Base-by-base conservation (phyloP, 768 basidiomycete species). In the Epithele typhae region DNA sequence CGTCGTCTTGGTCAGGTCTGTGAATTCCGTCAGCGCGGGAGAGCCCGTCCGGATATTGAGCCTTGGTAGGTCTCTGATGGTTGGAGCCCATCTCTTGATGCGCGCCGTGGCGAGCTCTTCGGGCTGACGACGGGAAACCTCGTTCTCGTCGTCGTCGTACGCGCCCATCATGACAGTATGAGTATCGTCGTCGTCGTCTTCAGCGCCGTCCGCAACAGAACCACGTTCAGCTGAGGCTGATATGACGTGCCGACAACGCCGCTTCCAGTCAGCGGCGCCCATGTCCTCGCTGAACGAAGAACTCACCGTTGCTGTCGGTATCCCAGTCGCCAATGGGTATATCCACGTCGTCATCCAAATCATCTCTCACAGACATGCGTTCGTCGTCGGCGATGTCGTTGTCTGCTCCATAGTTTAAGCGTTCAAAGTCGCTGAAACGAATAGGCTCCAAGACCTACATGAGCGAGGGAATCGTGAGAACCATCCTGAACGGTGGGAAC, bases 371-470 rank as follows among this genome's bases (percentile, higher is more conserved):
- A n/a, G n/a, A n/a, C n/a, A n/a, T n/a, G n/a, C n/a, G n/a, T n/a
- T n/a, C n/a, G n/a, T n/a, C n/a, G n/a, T n/a, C n/a, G n/a, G n/a
- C n/a, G n/a, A n/a, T n/a, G n/a, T n/a, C n/a, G n/a, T n/a, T n/a
- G n/a, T n/a, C n/a, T n/a, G n/a, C n/a, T n/a, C n/a, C n/a, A n/a
- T n/a, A n/a, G n/a, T 22, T 27, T 40, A 36, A 41, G 27, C 37
- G 11, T 12, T 12, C 1, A 37, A 33, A 25, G 2, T 35, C 41
- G n/a, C 6, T 3, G 22, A 38, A 24, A 22, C 53, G 18, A 41
- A 71, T 55, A 45, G 72, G 67, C 62, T 74, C 73, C 30, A 69
- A 64, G 27, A 73, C 68, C 73, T 76, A 69, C 65, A 55, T 57
- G 36, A 40, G 46, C 48, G 48, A 49, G 14, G 8, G 22, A 44